Conservation (phyloP, 192 early-diverging fungal genomes). For the Linderina pennispora region DNA sequence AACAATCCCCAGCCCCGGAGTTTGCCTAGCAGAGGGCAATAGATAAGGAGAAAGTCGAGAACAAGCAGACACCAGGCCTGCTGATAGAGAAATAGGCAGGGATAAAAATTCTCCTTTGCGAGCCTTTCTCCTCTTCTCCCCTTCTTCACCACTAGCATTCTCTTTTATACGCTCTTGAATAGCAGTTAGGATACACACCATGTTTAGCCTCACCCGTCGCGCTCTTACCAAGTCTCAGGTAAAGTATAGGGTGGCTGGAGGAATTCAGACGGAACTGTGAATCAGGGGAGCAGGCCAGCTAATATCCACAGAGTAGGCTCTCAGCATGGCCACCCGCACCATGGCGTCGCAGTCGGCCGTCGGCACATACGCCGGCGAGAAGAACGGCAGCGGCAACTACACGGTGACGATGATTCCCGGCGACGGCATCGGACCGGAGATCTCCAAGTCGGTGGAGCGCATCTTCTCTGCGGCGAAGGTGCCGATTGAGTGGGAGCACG, state of each 20-base stretch:
- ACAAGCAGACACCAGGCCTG: no score
- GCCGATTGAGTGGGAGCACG: conserved; percentile 95
- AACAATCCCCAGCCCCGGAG: no score
- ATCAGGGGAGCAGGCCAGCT: no score
- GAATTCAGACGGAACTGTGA: no score
- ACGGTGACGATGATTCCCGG: conserved; percentile 93
- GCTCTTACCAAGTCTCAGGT: conserved; percentile 21
- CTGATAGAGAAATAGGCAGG: conserved; percentile 18
- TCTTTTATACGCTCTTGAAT: not conserved
- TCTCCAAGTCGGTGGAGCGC: conserved; percentile 83
- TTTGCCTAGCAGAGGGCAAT: no score
- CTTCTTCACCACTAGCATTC: not conserved
- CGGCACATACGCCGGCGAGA: conserved; percentile 35
- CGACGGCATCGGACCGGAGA: conserved; percentile 98
- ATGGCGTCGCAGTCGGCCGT: conserved; percentile 38
- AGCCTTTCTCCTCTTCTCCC: conserved; percentile 1
- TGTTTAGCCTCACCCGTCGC: conserved; percentile 38
- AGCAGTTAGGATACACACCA: conserved; percentile 1
- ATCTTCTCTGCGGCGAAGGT: conserved; percentile 90
- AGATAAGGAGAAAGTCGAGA: no score
- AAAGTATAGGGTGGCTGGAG: no score
- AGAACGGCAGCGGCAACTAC: conserved; percentile 66
- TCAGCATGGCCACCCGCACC: conserved; percentile 14
- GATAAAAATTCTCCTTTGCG: conserved; percentile 1
- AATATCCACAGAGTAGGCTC: no score